Conservation (phyloP, 306 rosid genomes). For the Biancaea sappan region DNA sequence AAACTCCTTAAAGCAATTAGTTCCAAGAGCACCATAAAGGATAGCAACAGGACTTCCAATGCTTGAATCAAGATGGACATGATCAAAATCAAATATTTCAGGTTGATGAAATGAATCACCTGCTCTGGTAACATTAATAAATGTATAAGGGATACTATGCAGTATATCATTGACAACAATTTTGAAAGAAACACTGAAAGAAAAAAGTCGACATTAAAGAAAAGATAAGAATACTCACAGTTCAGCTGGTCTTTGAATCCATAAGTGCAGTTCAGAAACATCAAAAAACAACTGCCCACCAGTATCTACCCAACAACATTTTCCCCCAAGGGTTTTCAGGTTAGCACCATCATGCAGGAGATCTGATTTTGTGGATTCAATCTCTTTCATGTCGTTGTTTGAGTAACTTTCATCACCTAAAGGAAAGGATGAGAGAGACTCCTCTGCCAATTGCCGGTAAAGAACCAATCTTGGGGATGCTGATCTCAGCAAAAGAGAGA, state of each 20-base stretch:
- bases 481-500: conserved; percentile 84
- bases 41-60: conserved; percentile 70
- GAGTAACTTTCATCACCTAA: conserved; percentile 52
- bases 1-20: conserved; percentile 82
- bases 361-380: conserved; percentile 45
- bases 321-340: conserved; percentile 59
- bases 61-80: conserved; percentile 71
- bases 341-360: conserved; percentile 48
- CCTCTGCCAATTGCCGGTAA: conserved; percentile 73
- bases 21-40: conserved; percentile 92
- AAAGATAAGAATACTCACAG: conserved; percentile 46
- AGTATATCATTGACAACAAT: background rate
- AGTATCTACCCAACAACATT: conserved; percentile 91
- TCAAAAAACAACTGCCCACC: conserved; percentile 70
- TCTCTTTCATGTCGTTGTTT: conserved; percentile 29
- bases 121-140: conserved; percentile 43
- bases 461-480: conserved; percentile 87
- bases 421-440: conserved; percentile 87
- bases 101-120: conserved; percentile 71
- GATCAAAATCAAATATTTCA: conserved; percentile 88
- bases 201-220: background rate
- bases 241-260: conserved; percentile 56
- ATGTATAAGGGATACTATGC: background rate
- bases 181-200: background rate
- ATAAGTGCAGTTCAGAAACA: conserved; percentile 50